Base-by-base conservation (phyloP, 805 yeast species). In the Candida peoriensis region DNA sequence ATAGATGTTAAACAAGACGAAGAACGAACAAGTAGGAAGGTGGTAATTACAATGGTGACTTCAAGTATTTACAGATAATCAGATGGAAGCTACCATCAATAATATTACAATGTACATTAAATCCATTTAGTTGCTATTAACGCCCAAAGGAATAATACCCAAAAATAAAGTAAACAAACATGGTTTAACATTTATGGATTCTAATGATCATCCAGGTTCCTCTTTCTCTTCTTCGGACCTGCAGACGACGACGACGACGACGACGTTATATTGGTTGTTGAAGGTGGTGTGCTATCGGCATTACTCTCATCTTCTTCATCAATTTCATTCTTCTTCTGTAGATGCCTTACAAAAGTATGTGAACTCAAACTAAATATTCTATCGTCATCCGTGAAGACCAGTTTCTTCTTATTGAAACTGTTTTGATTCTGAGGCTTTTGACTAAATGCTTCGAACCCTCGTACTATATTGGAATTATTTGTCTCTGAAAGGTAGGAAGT, bases 361-460 rank as follows among this genome's bases (percentile, higher is more conserved):
- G 88, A 78, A 42, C 90, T 79, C 53, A 83, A 61, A 23, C 89
- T 79, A 58, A 87, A 87, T 4, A 87, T 74, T 31, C 94, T 75
- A 50, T 87, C 96, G 23, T 81, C 83, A 42, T 84, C 90, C 0
- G 78, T 65, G 61, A 73, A 72, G 33, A 68, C 54, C 39, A 72
- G 62, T 59, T 76, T 66, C 52, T 71, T 68, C 58, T 54, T 48
- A 34, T 52, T 43, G 26, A 59, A 44, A 0, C 50, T 30, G 23
- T 34, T 28, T n/a, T 24, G 35, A 8, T 84, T 82, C 51, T 40
- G 41, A 10, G 33, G 33, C 20, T 85, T 84, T n/a, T n/a, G n/a
- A n/a, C n/a, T n/a, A n/a, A n/a, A n/a, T 47, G 76, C 81, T 32
- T 89, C 96, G 50, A 88, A 89, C 2, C 97, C 97, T 43, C 82